These are phyloP conservation scores for Hypoxylon perforatum DNA, from an alignment of 495 filamentous ascomycete genomes.

Conservation along the genomic window DNA sequence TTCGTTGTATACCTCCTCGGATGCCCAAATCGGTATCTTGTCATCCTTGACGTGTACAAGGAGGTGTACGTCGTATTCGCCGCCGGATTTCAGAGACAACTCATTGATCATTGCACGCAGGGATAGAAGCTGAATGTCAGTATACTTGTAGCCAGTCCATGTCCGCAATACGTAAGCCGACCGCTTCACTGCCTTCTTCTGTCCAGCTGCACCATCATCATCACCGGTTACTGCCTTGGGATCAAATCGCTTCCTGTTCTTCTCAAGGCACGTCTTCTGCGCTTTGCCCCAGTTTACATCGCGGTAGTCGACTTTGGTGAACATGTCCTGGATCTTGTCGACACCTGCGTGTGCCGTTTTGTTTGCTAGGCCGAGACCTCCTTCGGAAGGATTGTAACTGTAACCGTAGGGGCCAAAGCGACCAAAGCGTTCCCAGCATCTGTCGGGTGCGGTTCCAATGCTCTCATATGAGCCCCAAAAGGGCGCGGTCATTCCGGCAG, in stretches of 20 bases:
- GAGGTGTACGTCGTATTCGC: conserved; percentile 68
- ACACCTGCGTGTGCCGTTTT: conserved; percentile 75
- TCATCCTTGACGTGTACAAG: conserved; percentile 69
- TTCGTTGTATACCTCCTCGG: conserved; percentile 59
- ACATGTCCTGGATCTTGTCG: conserved; percentile 69
- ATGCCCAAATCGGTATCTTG: conserved; percentile 63
- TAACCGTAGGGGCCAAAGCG: conserved; percentile 83
- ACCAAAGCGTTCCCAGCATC: conserved; percentile 88
- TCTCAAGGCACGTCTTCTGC: conserved; percentile 74
- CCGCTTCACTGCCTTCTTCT: conserved; percentile 42
- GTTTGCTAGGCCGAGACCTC: conserved; percentile 77
- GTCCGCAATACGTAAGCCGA: conserved; percentile 55
- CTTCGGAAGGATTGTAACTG: conserved; percentile 77
- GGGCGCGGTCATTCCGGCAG: conserved; percentile 76
- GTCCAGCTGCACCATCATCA: conserved; percentile 14
- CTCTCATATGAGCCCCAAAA: conserved; percentile 78
- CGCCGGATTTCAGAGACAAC: conserved; percentile 63
- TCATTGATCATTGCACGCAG: conserved; percentile 68
- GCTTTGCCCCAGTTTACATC: conserved; percentile 77
- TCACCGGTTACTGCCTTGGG: conserved; percentile 19
- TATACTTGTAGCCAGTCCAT: conserved; percentile 57
- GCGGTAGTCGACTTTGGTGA: conserved; percentile 76
- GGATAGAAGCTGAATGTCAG: conserved; percentile 55
- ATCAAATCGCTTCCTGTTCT: conserved; percentile 73
- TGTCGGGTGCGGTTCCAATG: conserved; percentile 74